Evolutionary conservation across 805 yeast genomes (phyloP), one percentile per base, ranked within the genome.

Genomic region (Wickerhamomyces xylosicus): DNA sequence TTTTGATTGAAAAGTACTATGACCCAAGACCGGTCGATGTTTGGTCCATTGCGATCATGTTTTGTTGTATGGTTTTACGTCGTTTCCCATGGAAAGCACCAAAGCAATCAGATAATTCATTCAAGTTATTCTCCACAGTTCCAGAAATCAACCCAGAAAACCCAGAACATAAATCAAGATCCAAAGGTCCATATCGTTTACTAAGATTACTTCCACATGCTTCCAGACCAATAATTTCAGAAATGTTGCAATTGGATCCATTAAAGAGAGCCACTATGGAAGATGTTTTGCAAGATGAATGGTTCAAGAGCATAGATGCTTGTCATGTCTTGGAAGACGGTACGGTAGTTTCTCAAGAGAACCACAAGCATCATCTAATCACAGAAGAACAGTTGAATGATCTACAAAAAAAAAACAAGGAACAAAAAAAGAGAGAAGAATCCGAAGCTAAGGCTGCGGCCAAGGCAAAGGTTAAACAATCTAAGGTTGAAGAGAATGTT

Each of bases 11-110:
- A 38, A 44, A 59, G 6, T 49, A 57, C 34, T 90, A 90, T 58
- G 96, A 90, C 57, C 92, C 97, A 16, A 73, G 92, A 37, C 78
- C 81, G 5, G 85, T 79, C 2, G 98, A 90, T 57, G 74, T 89
- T 18, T 90, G 98, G 98, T 85, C 95, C 1, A 66, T 85, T 38
- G 97, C 95, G 0, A 85, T 90, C 21, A 85, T 92, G 38, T 90
- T 72, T 56, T 86, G 95, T 57, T 89, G 97, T 62, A 84, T 87
- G 89, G 68, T 81, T 2, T 63, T 89, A 47, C 74, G 82, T 48
- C 63, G 95, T 43, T 90, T 90, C 61, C 97, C 98, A 1, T 90
- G 98, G 98, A 86, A 86, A 57, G 73, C 89, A 2, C 96, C 97
- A n/a, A 78, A 80, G 47, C 61, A 64, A 19, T 64, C 75, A 6